A percentile compares a stretch with the other conserved stretches of the same genome.
Evolutionary conservation across 2,329 filamentous ascomycete species (phyloP).

Genomic region (Aureobasidium namibiae): DNA sequence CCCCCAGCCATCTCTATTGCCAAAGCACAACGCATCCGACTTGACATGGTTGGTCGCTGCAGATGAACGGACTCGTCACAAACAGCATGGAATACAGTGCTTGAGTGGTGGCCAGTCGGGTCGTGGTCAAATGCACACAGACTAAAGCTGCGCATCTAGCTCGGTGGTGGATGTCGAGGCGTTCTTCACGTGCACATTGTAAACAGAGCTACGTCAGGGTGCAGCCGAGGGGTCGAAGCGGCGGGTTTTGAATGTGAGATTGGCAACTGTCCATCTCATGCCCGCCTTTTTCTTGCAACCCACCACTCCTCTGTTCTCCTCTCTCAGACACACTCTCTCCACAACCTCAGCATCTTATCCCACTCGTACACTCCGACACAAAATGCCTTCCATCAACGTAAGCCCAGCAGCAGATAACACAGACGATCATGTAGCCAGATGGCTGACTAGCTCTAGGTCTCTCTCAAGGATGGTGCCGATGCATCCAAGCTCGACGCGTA

Average conservation of each 20-base stretch:
- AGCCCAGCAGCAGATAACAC: conserved; percentile 5
- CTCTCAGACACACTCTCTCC: not conserved
- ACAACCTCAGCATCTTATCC: not conserved
- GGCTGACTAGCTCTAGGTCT: conserved; percentile 50
- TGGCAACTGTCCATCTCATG: not conserved
- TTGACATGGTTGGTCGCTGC: not conserved
- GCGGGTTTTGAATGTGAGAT: not conserved
- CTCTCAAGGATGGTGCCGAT: conserved; percentile 64
- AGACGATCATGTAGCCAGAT: not conserved
- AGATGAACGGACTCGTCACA: not conserved
- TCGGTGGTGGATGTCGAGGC: not conserved
- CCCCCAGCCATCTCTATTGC: not conserved
- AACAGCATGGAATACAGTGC: not conserved
- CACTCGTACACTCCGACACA: conserved; percentile 11
- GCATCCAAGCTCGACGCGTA: conserved; percentile 61
- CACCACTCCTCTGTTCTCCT: not conserved
- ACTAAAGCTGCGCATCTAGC: too few relatives aligned
- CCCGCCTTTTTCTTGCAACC: not conserved
- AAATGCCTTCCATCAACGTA: conserved; percentile 32
- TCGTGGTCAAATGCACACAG: not conserved
- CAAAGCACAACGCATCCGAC: not conserved
- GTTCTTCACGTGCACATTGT: conserved; percentile 3
- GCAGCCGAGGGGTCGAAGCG: not conserved
- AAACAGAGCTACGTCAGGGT: conserved; percentile 7
- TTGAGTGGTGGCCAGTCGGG: not conserved